A percentile compares a stretch with the other conserved stretches of the same genome.
Evolutionary conservation across 495 filamentous ascomycete species (phyloP).

Genomic region (Aspergillus hancockii): DNA sequence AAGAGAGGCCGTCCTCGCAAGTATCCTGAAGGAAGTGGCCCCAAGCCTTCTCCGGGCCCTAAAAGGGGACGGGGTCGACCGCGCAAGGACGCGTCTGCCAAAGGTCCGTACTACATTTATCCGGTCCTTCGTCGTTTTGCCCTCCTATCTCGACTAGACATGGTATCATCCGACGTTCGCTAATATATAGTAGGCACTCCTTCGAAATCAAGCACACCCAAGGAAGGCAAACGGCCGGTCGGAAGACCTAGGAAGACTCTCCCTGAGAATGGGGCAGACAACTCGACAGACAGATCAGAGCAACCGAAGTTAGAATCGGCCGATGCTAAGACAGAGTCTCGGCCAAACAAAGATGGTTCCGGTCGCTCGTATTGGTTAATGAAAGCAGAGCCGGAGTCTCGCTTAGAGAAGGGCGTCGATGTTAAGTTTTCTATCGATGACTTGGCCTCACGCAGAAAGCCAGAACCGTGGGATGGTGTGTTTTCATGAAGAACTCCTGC

Average conservation of each 20-base stretch:
- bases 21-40: conserved; percentile 26
- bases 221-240: conserved; percentile 25
- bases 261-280: conserved; percentile 13
- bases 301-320: conserved; percentile 17
- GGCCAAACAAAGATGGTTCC: conserved; percentile 16
- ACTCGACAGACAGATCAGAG: conserved; percentile 9
- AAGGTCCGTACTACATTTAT: conserved; percentile 7
- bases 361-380: conserved; percentile 77
- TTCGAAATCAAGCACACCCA: conserved; percentile 20
- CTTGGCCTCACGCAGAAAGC: conserved; percentile 63
- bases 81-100: conserved; percentile 28
- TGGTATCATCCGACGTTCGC: neutral
- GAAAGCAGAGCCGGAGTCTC: conserved; percentile 91
- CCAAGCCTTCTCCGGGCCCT: conserved; percentile 29
- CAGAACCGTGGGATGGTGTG: conserved; percentile 87
- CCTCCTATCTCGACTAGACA: neutral
- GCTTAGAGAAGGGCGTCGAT: conserved; percentile 81
- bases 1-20: conserved; percentile 44
- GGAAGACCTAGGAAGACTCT: conserved; percentile 20
- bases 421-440: conserved; percentile 97
- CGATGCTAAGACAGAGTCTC: conserved; percentile 12
- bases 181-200: conserved; percentile 16
- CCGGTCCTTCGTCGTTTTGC: neutral
- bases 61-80: conserved; percentile 46
- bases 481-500: neutral